phyloP scores from a whole-genome alignment of 192 early-diverging fungal genomes.

The Backusella australiensis region DNA sequence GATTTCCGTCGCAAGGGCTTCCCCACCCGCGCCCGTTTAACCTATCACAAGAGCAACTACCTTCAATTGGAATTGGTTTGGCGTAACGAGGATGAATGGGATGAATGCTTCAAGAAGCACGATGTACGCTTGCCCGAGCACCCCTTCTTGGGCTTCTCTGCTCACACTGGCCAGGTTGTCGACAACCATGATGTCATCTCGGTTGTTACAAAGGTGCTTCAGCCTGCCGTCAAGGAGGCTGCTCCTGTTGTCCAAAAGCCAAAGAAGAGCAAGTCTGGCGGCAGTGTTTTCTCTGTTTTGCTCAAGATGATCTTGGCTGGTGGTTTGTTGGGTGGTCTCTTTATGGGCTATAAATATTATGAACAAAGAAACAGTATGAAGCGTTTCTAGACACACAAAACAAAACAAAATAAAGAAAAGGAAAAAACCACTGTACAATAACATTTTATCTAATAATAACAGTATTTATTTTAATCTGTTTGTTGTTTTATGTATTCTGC shows the following conservation, averaged over 20 bases:
- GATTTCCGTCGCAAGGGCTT: constrained; percentile 73
- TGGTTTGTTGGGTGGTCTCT: constrained; percentile 29
- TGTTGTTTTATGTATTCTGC: constrained; percentile 31
- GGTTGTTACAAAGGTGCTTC: constrained; percentile 34
- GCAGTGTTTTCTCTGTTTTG: constrained; percentile 26
- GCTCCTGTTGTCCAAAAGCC: not conserved
- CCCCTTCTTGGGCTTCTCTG: constrained; percentile 88
- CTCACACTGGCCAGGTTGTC: constrained; percentile 86
- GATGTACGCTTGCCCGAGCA: constrained; percentile 54
- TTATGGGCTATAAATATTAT: constrained; percentile 31
- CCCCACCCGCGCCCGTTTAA: constrained; percentile 67
- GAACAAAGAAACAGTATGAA: constrained; percentile 30
- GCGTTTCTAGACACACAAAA: constrained; percentile 15
- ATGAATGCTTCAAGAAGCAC: constrained; percentile 71
- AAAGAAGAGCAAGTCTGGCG: constrained; percentile 4
- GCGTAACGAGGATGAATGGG: constrained; percentile 63
- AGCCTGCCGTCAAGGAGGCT: constrained; percentile 13
- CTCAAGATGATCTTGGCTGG: constrained; percentile 27
- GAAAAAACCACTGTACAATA: not conserved
- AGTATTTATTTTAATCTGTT: not conserved
- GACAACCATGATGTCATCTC: constrained; percentile 49
- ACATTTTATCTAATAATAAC: not conserved
- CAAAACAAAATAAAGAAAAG: not conserved
- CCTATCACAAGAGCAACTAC: constrained; percentile 68
- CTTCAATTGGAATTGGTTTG: constrained; percentile 48